phyloP scores from a whole-genome alignment of 257 asterid species.

The Solanum pennellii region DNA sequence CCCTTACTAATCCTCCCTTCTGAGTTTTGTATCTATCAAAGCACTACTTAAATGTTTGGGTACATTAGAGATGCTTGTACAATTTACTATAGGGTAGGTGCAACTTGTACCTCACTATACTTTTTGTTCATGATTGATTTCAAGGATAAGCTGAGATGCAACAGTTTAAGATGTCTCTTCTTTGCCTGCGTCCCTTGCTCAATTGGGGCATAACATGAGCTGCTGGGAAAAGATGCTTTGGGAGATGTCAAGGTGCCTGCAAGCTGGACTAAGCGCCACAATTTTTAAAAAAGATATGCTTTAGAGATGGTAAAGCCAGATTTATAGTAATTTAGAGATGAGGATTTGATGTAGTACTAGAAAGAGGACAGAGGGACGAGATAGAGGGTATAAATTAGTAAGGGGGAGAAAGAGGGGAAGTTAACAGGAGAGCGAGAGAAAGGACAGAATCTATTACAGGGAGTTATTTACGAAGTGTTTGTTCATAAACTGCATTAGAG shows the following conservation, averaged over 20 bases:
- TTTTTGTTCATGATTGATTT: not conserved
- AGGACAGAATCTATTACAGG: not conserved
- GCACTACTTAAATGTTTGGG: not conserved
- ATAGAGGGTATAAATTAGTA: not conserved
- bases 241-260: not conserved
- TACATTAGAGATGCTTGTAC: not conserved
- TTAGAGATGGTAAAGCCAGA: not conserved
- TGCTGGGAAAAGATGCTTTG: not conserved
- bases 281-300: not conserved
- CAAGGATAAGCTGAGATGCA: not conserved
- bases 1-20: not conserved
- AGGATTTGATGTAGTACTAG: not conserved
- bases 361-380: not conserved
- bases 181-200: not conserved
- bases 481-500: not conserved
- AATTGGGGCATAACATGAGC: not conserved
- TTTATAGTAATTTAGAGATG: not conserved
- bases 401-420: not conserved
- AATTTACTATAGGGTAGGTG: not conserved
- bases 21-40: not conserved
- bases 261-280: not conserved
- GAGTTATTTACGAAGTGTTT: not conserved
- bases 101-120: not conserved
- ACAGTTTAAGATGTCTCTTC: not conserved
- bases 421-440: not conserved